Evolutionary conservation across 306 rosid species (phyloP), one percentile per base, ranked within the genome.

Genomic region (Benincasa hispida): DNA sequence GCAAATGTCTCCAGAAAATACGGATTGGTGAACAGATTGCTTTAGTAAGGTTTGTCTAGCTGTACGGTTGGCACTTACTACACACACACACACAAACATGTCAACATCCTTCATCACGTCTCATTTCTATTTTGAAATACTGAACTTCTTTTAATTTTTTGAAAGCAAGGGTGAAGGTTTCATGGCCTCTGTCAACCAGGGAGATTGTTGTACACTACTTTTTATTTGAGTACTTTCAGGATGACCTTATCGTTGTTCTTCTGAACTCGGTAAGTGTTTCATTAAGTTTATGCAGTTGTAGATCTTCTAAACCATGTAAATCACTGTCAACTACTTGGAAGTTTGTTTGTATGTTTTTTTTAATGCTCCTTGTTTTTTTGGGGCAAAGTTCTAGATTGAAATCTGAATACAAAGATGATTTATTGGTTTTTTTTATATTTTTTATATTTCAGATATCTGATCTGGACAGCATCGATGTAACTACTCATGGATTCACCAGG

Each of bases 171-270:
- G 58, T 91, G 91, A 94, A 94, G 89, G 77, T 89, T 79, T 79
- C 98, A 3, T 95, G 98, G 99, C 99, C 99, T 2, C 87, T 92
- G 77, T 89, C 99, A 19, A 63, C 89, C 50, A 95, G 99, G 89
- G 99, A 95, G 83, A 93, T 88, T 35, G 56, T 90, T 62, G 76
- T 90, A 68, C 98, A 92, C 82, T 90, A 80, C 81, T 89, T 90
- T 85, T 65, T 88, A 82, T 92, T 95, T 63, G 99, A 95, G 83
- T 95, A 95, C 83, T 75, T 81, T 76, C 92, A 90, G 85, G 99
- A 92, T 68, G 99, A 88, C 82, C 83, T 92, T 79, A 28, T 89
- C 74, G 84, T 92, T 74, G 89, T 90, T 62, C 89, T 92, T 86
- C 57, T 92, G 69, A 95, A 95, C 80, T 45, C 97, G 93, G 98